Evolutionary conservation across 1,139 yeast genomes (phyloP).

Genomic region (Protomyces lactucae-debilis): DNA sequence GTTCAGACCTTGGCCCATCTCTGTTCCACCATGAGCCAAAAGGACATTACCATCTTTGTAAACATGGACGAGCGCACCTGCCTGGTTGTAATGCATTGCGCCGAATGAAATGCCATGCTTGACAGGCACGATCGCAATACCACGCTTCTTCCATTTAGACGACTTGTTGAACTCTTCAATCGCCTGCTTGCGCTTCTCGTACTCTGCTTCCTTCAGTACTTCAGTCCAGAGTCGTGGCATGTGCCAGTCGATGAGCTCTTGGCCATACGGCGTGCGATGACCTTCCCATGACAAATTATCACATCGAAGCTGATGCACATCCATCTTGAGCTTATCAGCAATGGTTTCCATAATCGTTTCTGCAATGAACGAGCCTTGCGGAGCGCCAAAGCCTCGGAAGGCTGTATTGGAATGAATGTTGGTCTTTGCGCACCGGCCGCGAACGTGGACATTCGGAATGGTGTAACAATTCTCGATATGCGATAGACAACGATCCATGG

Average conservation of each 20-base stretch:
- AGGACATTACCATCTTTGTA: conserved; percentile 47
- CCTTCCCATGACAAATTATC: conserved; percentile 40
- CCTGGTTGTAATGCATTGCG: conserved; percentile 46
- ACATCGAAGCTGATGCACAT: conserved; percentile 42
- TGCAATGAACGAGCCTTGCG: conserved; percentile 47
- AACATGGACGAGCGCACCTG: conserved; percentile 47
- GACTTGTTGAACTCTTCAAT: conserved; percentile 42
- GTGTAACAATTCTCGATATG: conserved; percentile 46
- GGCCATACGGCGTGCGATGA: conserved; percentile 44
- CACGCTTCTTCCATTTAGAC: conserved; percentile 47
- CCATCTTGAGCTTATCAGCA: conserved; percentile 42
- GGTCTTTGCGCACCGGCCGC: conserved; percentile 44
- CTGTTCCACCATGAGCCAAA: conserved; percentile 48
- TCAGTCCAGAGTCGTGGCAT: conserved; percentile 41
- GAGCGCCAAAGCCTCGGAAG: conserved; percentile 49
- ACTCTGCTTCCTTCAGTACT: conserved; percentile 41
- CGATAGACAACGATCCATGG: conserved; percentile 45
- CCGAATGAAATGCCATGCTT: conserved; percentile 49
- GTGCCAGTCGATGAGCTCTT: conserved; percentile 43
- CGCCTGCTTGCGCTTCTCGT: conserved; percentile 39
- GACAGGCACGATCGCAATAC: conserved; percentile 46
- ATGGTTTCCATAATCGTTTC: conserved; percentile 44
- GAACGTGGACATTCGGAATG: conserved; percentile 43
- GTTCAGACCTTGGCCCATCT: conserved; percentile 49
- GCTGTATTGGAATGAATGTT: conserved; percentile 49